Conservation (phyloP, 2,329 filamentous ascomycete species). For the Penicillium fuscoglaucum region DNA sequence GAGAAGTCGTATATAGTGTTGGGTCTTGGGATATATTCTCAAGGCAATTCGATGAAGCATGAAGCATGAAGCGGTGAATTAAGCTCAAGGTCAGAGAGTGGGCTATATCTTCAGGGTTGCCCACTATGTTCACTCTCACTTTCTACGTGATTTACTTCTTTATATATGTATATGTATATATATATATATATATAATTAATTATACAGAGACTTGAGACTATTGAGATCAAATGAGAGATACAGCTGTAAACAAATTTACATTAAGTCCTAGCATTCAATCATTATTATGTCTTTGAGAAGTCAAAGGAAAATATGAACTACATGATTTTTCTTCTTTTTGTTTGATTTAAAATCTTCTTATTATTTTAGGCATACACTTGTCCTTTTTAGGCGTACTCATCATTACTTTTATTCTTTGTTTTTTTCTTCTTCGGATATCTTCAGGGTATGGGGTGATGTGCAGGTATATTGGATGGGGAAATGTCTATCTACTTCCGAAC, state of each 20-base stretch:
- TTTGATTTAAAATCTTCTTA: not conserved
- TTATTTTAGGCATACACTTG: not conserved
- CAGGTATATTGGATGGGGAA: constrained; percentile 36
- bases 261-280: not conserved
- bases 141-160: not conserved
- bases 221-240: not conserved
- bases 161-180: not conserved
- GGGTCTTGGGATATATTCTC: not conserved
- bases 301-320: not conserved
- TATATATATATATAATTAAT: not conserved
- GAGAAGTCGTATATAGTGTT: not conserved
- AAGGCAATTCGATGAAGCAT: not conserved
- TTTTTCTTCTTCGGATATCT: constrained; percentile 2
- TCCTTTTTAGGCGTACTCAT: not conserved
- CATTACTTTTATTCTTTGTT: constrained; percentile 1
- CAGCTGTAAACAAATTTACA: not conserved
- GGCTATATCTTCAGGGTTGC: not conserved
- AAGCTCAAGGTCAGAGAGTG: not conserved
- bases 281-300: not conserved
- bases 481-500: constrained; percentile 39
- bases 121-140: not conserved
- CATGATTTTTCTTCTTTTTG: not conserved
- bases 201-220: not conserved
- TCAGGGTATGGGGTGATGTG: constrained; percentile 20
- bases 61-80: not conserved